Evolutionary conservation across 768 basidiomycete species (phyloP), one percentile per base, ranked within the genome.

Genomic region (Chalciporus sphaerocephalus): DNA sequence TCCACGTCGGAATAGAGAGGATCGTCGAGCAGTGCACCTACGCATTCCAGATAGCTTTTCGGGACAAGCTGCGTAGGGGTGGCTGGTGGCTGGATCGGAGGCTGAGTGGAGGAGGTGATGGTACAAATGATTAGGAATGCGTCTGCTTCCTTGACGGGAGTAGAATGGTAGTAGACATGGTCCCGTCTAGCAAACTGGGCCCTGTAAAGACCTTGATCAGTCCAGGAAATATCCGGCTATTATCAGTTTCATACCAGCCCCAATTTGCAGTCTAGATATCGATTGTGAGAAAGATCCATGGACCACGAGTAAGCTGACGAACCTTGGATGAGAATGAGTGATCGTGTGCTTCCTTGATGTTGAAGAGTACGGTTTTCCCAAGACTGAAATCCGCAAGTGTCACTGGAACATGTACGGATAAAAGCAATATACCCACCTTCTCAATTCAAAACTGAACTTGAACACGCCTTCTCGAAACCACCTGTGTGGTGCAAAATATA

Each of bases 401-500:
- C 16, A 32, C 30, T n/a, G n/a, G 1, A n/a, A 36, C 16, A 37
- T 4, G 5, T 36, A 37, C 10, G 5, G 18, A n/a, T 27, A 17
- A 6, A n/a, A 20, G 16, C n/a, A 16, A 35, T 6, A 13, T 16
- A 38, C 22, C n/a, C 60, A 83, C 87, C 79, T 85, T 58, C 80
- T 78, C 53, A 92, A 70, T 58, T 92, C 90, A 54, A 93, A 92
- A 48, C 76, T 81, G 62, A 92, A 93, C 57, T 83, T 89, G 69
- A 80, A 92, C n/a, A 85, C 68, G 1, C 90, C 90, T 46, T 90
- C 85, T 13, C 91, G 78, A n/a, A 76, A 66, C 90, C 90, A 93
- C 69, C 86, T 91, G 47, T 5, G 24, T 7, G 3, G 27, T 43
- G 22, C 11, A 16, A 42, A 15, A 37, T 35, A 24, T 16, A 27